Evolutionary conservation across 106 monocot species (phyloP).

Genomic region (Dioscorea zingiberensis): DNA sequence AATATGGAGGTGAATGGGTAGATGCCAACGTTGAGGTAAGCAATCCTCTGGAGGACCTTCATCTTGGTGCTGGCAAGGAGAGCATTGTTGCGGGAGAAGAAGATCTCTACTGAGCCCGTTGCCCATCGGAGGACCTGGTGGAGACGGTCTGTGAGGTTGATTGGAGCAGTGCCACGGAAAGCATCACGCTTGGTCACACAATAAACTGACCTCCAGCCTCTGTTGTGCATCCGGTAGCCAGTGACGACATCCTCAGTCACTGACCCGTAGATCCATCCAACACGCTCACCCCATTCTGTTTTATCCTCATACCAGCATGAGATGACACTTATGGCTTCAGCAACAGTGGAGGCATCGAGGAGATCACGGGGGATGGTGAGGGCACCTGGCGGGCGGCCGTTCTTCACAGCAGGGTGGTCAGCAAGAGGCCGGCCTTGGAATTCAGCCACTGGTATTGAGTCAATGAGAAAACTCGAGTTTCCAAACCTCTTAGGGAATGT

Average conservation of each 20-base stretch:
- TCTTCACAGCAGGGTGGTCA: slow-evolving; percentile 75
- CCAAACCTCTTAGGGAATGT: slow-evolving; percentile 53
- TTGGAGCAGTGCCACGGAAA: slow-evolving; percentile 64
- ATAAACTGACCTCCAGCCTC: slow-evolving; percentile 86
- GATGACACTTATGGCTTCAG: slow-evolving; percentile 84
- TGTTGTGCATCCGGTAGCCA: slow-evolving; percentile 89
- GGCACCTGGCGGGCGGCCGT: slow-evolving; percentile 70
- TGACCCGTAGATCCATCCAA: slow-evolving; percentile 94
- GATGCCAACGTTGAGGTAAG: slow-evolving; percentile 63
- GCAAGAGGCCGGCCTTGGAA: slow-evolving; percentile 78
- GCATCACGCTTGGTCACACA: slow-evolving; percentile 64
- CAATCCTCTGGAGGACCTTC: slow-evolving; percentile 78
- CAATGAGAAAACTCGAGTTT: slow-evolving; percentile 64
- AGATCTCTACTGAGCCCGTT: slow-evolving; percentile 88
- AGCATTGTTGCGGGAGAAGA: slow-evolving; percentile 94
- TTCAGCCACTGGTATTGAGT: slow-evolving; percentile 72
- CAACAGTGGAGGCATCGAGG: slow-evolving; percentile 74
- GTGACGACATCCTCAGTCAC: slow-evolving; percentile 81
- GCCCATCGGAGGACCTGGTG: slow-evolving; percentile 96
- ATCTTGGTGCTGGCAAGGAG: slow-evolving; percentile 68
- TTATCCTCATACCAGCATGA: slow-evolving; percentile 99
- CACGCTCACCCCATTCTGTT: slow-evolving; percentile 80
- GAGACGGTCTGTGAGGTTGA: slow-evolving; percentile 75
- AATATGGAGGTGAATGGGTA: slow-evolving; percentile 94
- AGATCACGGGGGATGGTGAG: slow-evolving; percentile 51